Percentiles rank a stretch among this genome's conserved stretches.
Evolutionary conservation across 352 stramenopile genomes (phyloP).

Genomic region (Globisporangium parvum): DNA sequence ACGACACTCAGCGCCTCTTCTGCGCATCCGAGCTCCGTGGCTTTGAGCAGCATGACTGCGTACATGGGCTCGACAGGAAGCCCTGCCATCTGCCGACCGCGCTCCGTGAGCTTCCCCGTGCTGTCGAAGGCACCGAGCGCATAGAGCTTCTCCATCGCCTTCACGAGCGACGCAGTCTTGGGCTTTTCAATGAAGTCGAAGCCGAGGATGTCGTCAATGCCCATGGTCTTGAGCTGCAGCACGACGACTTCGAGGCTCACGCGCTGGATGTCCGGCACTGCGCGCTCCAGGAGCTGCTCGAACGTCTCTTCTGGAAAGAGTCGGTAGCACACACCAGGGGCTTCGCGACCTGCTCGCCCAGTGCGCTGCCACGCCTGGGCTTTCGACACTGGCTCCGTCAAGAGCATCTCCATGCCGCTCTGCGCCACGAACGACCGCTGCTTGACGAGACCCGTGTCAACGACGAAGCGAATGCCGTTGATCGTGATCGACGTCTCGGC

Average conservation of each 20-base stretch:
- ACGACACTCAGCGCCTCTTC: slow-evolving; percentile 84
- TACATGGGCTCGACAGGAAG: slow-evolving; percentile 88
- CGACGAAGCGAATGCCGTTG: slow-evolving; percentile 90
- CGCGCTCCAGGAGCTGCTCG: slow-evolving; percentile 67
- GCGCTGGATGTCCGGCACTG: slow-evolving; percentile 80
- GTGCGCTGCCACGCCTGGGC: slow-evolving; percentile 89
- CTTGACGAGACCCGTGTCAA: slow-evolving; percentile 86
- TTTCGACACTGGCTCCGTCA: slow-evolving; percentile 84
- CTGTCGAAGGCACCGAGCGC: slow-evolving; percentile 62
- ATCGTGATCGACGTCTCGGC: slow-evolving; percentile 98
- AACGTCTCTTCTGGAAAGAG: slow-evolving; percentile 85
- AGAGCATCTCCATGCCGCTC: slow-evolving; percentile 86
- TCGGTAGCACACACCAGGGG: slow-evolving; percentile 71
- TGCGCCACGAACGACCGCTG: slow-evolving; percentile 84
- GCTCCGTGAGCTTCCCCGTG: slow-evolving; percentile 56
- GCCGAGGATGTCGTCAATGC: slow-evolving; percentile 73
- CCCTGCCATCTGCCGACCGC: slow-evolving; percentile 79
- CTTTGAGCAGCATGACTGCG: slow-evolving; percentile 83
- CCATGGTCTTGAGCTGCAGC: slow-evolving; percentile 83
- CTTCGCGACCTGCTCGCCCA: slow-evolving; percentile 83
- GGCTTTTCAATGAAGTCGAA: slow-evolving; percentile 90
- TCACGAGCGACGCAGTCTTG: slow-evolving; percentile 63
- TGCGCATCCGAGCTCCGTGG: slow-evolving; percentile 67
- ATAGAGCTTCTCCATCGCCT: slow-evolving; percentile 81
- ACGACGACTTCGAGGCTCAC: slow-evolving; percentile 83